Evolutionary conservation across 169 alveolate genomes (phyloP), one percentile per base, ranked within the genome.

Genomic region (Babesia ovata): DNA sequence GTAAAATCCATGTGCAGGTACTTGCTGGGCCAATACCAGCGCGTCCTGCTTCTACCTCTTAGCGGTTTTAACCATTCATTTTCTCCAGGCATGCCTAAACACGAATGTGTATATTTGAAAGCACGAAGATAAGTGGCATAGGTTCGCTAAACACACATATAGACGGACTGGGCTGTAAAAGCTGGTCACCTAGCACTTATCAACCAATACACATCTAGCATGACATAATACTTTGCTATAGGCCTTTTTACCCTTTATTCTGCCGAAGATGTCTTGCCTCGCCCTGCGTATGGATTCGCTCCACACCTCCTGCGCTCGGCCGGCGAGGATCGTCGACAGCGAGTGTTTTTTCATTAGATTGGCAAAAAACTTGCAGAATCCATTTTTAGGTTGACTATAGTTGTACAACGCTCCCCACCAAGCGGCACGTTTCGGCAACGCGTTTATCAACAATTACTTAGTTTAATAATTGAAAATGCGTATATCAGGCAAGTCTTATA

Each of bases 1-100:
- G 84, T 90, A 66, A 90, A 90, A 70, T 90, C 94, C 76, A 84
- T 45, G 74, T 86, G 94, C 58, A 90, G 74, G 79, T 90, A 90
- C 74, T 90, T 90, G 53, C 92, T 86, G 13, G 94, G 94, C 83
- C 88, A 90, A 77, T 90, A 90, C 88, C 91, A 90, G 54, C 89
- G 78, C 21, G 61, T 85, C 78, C 88, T 71, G 58, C 86, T 83
- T 48, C 86, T 69, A 8, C 94, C 94, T 44, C 84, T 46, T 16
- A 90, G 70, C 1, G 94, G 94, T 72, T 90, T 90, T 22, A 86
- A 21, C 92, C 92, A 90, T 69, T 90, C 89, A 33, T 90, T 86
- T 46, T 90, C 94, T 0, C 94, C 94, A 33, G 92, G 92, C 75
- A 77, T 49, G 48, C 85, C 90, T 79, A 63, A 46, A 49, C 4